Conservation (phyloP, 1,284 basidiomycete species). For the Rhodotorula sp. region DNA sequence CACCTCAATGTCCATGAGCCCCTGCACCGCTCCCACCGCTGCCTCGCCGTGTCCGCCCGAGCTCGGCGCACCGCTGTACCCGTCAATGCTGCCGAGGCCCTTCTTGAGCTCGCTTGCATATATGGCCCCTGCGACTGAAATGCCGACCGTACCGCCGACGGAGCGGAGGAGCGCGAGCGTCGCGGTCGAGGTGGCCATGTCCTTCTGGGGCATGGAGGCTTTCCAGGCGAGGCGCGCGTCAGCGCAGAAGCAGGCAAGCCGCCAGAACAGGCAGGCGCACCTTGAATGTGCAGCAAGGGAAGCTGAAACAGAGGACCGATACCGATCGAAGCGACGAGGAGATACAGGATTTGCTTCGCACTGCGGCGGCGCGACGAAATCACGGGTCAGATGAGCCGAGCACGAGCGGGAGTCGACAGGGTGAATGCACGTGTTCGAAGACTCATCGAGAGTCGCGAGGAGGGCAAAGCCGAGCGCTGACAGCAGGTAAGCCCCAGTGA, state of each 20-base stretch:
- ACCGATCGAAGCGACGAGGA: conserved; percentile 42
- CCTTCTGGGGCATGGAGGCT: conserved; percentile 75
- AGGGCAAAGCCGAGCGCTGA: conserved; percentile 46
- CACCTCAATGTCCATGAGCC: conserved; percentile 40
- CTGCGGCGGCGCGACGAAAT: not conserved
- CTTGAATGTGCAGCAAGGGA: conserved; percentile 61
- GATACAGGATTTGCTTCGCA: conserved; percentile 39
- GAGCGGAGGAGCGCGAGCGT: conserved; percentile 71
- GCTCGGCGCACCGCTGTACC: conserved; percentile 15
- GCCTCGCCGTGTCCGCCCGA: not conserved
- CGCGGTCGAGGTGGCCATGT: conserved; percentile 74
- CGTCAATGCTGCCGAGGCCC: conserved; percentile 36
- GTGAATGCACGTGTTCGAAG: conserved; percentile 23
- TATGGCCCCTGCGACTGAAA: conserved; percentile 54
- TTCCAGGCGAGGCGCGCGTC: no score
- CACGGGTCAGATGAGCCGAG: not conserved
- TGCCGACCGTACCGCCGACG: conserved; percentile 75
- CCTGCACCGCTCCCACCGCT: conserved; percentile 43
- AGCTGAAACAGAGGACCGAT: conserved; percentile 43
- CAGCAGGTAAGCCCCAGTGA: conserved; percentile 32
- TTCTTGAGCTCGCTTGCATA: conserved; percentile 43
- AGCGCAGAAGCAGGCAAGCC: no score
- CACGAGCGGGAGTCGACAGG: no score
- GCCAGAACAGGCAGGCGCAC: no score
- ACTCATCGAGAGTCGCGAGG: conserved; percentile 45